Conservation (phyloP, 371 early-diverging fungal genomes). For the Apophysomyces variabilis region DNA sequence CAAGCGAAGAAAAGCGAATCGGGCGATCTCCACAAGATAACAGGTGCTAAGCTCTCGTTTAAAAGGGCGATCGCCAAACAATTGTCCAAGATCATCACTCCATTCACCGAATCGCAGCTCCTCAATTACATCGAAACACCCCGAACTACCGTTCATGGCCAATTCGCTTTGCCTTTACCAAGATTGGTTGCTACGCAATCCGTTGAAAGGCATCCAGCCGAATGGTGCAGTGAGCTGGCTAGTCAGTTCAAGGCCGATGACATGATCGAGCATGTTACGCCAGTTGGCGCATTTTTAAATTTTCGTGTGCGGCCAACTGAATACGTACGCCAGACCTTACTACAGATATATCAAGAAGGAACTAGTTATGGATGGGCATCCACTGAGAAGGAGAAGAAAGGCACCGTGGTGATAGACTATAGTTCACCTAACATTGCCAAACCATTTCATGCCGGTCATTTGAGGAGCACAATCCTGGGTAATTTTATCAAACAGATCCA, state of each 20-base stretch:
- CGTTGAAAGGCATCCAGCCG: neutral
- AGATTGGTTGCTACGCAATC: conserved; percentile 21
- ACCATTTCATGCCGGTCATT: conserved; percentile 99
- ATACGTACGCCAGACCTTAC: conserved; percentile 58
- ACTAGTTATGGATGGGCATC: conserved; percentile 38
- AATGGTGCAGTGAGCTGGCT: conserved; percentile 54
- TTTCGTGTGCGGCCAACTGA: conserved; percentile 64
- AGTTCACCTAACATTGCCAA: conserved; percentile 99
- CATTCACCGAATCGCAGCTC: conserved; percentile 17
- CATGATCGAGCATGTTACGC: conserved; percentile 42
- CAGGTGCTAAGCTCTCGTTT: conserved; percentile 34
- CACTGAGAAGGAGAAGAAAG: neutral
- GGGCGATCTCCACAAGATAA: conserved; percentile 6
- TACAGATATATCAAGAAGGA: conserved; percentile 42
- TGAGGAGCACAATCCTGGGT: conserved; percentile 98
- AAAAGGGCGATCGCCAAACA: conserved; percentile 51
- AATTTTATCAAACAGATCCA: conserved; percentile 90
- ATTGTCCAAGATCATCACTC: conserved; percentile 23
- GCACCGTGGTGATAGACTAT: conserved; percentile 91
- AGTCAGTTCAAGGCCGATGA: conserved; percentile 22
- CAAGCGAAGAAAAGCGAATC: neutral
- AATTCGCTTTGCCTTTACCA: conserved; percentile 33
- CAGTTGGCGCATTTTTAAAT: conserved; percentile 73
- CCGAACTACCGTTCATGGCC: conserved; percentile 25
- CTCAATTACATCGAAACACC: conserved; percentile 20